Base-by-base conservation (phyloP, 2,329 filamentous ascomycete genomes). In the Pyrenochaeta sp. region DNA sequence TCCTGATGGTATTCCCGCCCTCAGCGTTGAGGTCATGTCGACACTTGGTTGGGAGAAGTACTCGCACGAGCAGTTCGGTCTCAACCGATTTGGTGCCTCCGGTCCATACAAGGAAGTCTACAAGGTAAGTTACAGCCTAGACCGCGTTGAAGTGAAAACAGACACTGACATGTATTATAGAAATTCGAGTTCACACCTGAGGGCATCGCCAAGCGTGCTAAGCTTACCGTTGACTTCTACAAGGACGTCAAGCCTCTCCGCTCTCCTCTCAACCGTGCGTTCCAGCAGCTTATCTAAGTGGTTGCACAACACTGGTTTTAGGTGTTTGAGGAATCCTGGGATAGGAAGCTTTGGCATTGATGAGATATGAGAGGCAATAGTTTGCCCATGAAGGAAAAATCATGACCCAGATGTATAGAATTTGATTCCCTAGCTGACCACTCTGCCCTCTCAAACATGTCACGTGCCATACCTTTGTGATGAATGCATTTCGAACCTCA, bases 151-250 rank as follows among this genome's bases (percentile, higher is more conserved):
- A 37, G 28, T 5, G 22, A 13, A 37, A 56, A 10, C 7, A 25
- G 30, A 39, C 32, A 42, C 68, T 71, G 81, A 86, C 80, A 67
- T 58, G 77, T 84, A 77, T 84, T 77, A 37, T 73, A 96, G 91
- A 98, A 97, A 88, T 99, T 99, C 83, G 95, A 98, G 82, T 98
- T 99, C 86, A 99, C 94, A 49, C 91, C 95, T 52, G 94, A 97
- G 83, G 95, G 95, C 68, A 91, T 99, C 79, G 85, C 91, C 83
- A 97, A 98, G 91, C 93, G 95, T 74, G 95, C 94, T 61, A 81
- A 92, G 65, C 90, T 91, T 71, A 99, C 95, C 65, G 84, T 98
- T 75, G 89, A 98, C 79, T 99, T 97, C 89, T 99, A 93, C 90
- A 98, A 97, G 91, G 91, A 90, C 68, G 88, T 91, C 78, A 93